Conservation (phyloP, 192 early-diverging fungal species). For the Backusella tarrabulga region DNA sequence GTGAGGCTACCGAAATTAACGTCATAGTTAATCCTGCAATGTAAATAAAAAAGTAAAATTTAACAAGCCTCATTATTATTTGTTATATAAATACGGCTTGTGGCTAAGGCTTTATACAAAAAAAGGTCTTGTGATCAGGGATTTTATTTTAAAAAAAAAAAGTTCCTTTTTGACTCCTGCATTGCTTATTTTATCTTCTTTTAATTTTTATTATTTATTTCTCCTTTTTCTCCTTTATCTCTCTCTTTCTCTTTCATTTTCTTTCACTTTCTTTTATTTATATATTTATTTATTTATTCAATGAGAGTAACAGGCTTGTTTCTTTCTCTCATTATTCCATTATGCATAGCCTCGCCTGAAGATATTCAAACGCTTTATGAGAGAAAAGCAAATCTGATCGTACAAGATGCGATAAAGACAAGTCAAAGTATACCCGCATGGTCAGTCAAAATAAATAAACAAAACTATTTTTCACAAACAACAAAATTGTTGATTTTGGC, state of each 20-base stretch:
- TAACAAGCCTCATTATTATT: not conserved
- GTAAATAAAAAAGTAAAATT: conserved; percentile 2
- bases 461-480: not conserved
- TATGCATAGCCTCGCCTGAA: not conserved
- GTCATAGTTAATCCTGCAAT: conserved; percentile 19
- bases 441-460: not conserved
- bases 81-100: not conserved
- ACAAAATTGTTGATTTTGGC: not conserved
- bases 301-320: not conserved
- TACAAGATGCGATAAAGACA: not conserved
- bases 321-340: not conserved
- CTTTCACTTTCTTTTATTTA: not conserved
- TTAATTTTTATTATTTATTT: not conserved
- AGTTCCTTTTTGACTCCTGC: not conserved
- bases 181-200: not conserved
- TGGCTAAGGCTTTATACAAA: not conserved
- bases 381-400: not conserved
- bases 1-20: conserved; percentile 15
- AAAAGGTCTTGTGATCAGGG: not conserved
- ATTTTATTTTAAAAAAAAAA: not conserved
- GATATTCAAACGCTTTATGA: not conserved
- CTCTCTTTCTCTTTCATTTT: too few species aligned
- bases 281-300: too few species aligned
- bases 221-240: not conserved
- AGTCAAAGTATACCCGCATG: not conserved